Percentiles rank a stretch among this genome's conserved stretches.
Conservation (phyloP, 163 green algal species). For the Coccomyxa subellipsoidea region DNA sequence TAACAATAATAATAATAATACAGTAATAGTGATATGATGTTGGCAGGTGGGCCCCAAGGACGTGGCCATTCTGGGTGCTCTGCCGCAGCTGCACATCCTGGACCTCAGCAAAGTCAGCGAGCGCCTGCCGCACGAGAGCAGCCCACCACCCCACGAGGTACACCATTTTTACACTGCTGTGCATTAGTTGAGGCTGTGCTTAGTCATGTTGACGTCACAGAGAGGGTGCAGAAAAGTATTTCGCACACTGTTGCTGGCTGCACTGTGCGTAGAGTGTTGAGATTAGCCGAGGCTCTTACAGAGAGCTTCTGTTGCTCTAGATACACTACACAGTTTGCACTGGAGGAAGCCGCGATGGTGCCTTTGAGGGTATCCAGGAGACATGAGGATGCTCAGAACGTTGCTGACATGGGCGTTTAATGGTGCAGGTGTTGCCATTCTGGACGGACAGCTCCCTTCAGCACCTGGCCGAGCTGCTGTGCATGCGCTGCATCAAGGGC, state of each 20-base stretch:
- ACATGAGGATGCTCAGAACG: too few species aligned
- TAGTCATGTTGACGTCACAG: background rate
- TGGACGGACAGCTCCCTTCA: background rate
- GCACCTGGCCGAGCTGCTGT: background rate
- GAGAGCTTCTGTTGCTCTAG: too few species aligned
- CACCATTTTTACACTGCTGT: background rate
- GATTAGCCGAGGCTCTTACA: too few species aligned
- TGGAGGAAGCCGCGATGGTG: too few species aligned
- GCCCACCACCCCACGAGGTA: background rate
- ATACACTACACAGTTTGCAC: too few species aligned
- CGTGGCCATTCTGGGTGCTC: background rate
- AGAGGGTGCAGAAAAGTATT: background rate
- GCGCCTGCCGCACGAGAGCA: background rate
- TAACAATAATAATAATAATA: too few species aligned
- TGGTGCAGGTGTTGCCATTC: background rate
- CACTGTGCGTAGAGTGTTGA: too few species aligned
- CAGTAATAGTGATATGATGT: too few species aligned
- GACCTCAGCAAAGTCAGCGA: constrained; percentile 9
- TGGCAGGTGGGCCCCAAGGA: background rate
- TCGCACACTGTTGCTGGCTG: too few species aligned
- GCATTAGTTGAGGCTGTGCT: background rate
- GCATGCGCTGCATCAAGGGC: background rate
- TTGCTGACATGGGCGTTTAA: background rate
- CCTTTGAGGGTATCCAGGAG: too few species aligned
- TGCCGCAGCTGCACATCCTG: background rate